Evolutionary conservation across 768 basidiomycete species (phyloP).

Genomic region (Lentinula guzmanii): DNA sequence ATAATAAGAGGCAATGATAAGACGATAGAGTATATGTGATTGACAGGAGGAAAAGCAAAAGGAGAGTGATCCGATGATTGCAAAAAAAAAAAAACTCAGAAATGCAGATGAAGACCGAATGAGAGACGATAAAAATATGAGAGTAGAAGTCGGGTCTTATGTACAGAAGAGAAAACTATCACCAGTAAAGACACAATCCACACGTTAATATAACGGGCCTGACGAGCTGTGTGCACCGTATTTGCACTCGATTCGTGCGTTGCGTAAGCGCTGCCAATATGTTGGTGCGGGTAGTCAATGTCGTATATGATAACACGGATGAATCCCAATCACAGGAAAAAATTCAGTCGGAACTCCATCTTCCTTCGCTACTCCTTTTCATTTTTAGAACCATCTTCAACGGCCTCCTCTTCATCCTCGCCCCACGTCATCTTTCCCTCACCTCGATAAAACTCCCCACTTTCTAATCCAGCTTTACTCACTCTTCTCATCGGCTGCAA

Average conservation of each 20-base stretch:
- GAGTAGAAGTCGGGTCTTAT: not conserved
- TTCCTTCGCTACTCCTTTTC: not conserved
- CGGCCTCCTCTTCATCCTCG: not conserved
- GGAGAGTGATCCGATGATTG: not conserved
- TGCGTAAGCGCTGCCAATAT: not conserved
- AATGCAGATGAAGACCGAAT: not conserved
- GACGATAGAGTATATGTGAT: not conserved
- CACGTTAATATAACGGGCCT: conserved; percentile 3
- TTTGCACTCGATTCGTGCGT: not conserved
- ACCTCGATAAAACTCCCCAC: conserved; percentile 15
- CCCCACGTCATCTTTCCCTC: not conserved
- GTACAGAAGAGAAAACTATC: not conserved
- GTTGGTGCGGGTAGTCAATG: not conserved
- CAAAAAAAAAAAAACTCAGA: not conserved
- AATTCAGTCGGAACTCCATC: not conserved
- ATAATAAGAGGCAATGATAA: not conserved
- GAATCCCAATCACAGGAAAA: not conserved
- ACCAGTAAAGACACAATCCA: not conserved
- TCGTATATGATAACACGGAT: not conserved
- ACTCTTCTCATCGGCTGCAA: conserved; percentile 86
- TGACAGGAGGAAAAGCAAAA: not conserved
- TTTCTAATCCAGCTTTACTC: conserved; percentile 92
- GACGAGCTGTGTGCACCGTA: not conserved
- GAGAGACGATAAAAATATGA: not conserved
- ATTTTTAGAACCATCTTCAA: not conserved